Base-by-base conservation (phyloP, 1,139 yeast genomes). In the Petasospora fabianii region DNA sequence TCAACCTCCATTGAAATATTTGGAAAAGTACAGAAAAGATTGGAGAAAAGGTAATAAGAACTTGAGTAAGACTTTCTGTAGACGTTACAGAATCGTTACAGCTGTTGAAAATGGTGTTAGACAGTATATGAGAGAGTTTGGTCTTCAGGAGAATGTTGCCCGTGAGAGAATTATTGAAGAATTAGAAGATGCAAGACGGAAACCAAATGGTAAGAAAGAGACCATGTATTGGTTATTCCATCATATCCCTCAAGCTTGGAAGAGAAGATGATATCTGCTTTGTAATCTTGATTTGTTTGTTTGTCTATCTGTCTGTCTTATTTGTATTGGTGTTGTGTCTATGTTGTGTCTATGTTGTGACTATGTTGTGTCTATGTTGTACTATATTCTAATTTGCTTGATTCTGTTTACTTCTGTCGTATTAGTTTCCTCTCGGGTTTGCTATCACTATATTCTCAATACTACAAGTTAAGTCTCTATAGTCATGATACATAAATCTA, bases 151-250 rank as follows among this genome's bases (percentile, higher is more conserved):
- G 19, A 29, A 17, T n/a, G 27, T 40, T n/a, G 58, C 58, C 3
- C 44, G 47, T 13, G 56, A 53, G 12, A 42, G 46, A 27, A 43
- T 47, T 28, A 32, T 53, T 17, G 36, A 30, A 12, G 57, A 54
- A 27, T 24, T 54, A 14, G 58, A 54, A 32, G 27, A 26, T n/a
- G 16, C 39, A 24, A 47, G 58, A 38, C 28, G 30, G 1, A 51
- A 49, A 33, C 47, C 41, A 2, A 42, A 44, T 34, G 56, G 57
- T 11, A 52, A 49, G 28, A 53, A 50, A 32, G 56, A 53, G 31
- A 50, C 58, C 2, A 66, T 56, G 80, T 77, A 34, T 64, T 80
- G 24, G 67, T 67, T 54, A 20, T 53, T 53, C 39, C 57, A 54
- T 31, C 50, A 54, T 35, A 32, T 54, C 24, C 48, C 53, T 43